Base-by-base conservation (phyloP, 2,329 filamentous ascomycete genomes). In the Bertia moriformis region DNA sequence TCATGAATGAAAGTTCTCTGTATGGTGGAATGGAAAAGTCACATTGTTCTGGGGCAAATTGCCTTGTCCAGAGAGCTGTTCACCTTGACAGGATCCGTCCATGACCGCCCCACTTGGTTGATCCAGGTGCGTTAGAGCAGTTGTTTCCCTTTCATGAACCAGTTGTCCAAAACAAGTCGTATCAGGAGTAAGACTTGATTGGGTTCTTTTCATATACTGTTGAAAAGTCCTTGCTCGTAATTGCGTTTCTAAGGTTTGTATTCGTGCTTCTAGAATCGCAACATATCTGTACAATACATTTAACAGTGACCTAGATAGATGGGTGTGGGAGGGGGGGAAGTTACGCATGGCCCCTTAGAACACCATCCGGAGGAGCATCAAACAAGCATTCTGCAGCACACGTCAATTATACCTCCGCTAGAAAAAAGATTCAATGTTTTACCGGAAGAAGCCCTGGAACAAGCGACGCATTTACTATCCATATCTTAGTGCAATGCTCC, bases 271-370 rank as follows among this genome's bases (percentile, higher is more conserved):
- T 3, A 47, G 32, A 12, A 42, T 44, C 3, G 44, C 38, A 24
- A 47, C 42, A 41, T 47, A 47, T 43, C 45, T 45, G 24, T 17
- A 1, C 14, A 37, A n/a, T n/a, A n/a, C n/a, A n/a, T n/a, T n/a
- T n/a, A n/a, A n/a, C n/a, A n/a, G n/a, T n/a, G n/a, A n/a, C n/a
- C n/a, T n/a, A n/a, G n/a, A n/a, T n/a, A n/a, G n/a, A n/a, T n/a
- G n/a, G 7, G 22, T 27, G 7, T 27, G 7, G 22, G 22, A 27
- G 22, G n/a, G 7, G 22, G 7, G n/a, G 7, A 27, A 27, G 22
- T 22, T 30, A 46, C 45, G 42, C 43, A 22, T 43, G 27, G 17
- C 40, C 39, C 36, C 45, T 38, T 4, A 44, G 40, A 7, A 45
- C 37, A 19, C 43, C 43, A 39, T 46, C 45, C 3, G 45, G 42